A percentile compares a stretch with the other conserved stretches of the same genome.
Conservation (phyloP, 768 basidiomycete genomes). For the Leccinum uliginosum region DNA sequence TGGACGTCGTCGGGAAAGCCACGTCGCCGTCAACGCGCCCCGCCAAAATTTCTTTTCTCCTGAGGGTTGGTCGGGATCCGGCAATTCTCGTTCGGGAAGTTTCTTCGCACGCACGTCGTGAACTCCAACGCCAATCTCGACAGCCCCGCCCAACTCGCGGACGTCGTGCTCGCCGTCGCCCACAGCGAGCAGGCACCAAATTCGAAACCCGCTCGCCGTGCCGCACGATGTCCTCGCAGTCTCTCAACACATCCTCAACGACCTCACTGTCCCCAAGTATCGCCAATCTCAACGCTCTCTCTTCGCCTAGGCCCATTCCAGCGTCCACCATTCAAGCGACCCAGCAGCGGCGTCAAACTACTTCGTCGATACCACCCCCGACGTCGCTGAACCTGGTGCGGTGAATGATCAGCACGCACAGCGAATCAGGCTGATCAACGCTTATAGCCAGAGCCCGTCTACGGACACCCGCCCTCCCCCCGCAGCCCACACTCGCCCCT, state of each 20-base stretch:
- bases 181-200: slow-evolving; percentile 25
- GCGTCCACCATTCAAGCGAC: not conserved
- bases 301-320: slow-evolving; percentile 23
- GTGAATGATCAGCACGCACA: not conserved
- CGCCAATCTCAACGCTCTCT: slow-evolving; percentile 30
- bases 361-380: slow-evolving; percentile 35
- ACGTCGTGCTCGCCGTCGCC: slow-evolving; percentile 25
- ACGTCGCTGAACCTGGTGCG: slow-evolving; percentile 39
- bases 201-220: slow-evolving; percentile 15
- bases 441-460: slow-evolving; percentile 43
- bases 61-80: slow-evolving; percentile 3
- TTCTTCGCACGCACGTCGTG: slow-evolving; percentile 18
- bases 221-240: slow-evolving; percentile 24
- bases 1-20: slow-evolving; percentile 18
- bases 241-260: slow-evolving; percentile 31
- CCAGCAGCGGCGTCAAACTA: slow-evolving; percentile 37
- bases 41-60: slow-evolving; percentile 24
- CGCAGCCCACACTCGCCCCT: slow-evolving; percentile 68
- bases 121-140: slow-evolving; percentile 15
- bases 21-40: slow-evolving; percentile 12
- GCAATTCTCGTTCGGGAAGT: slow-evolving; percentile 13
- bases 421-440: slow-evolving; percentile 11
- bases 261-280: slow-evolving; percentile 32
- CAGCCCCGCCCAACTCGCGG: slow-evolving; percentile 3
- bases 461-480: slow-evolving; percentile 31